phyloP scores from a whole-genome alignment of 176 grass and related monocot species.

The Zea luxurians region DNA sequence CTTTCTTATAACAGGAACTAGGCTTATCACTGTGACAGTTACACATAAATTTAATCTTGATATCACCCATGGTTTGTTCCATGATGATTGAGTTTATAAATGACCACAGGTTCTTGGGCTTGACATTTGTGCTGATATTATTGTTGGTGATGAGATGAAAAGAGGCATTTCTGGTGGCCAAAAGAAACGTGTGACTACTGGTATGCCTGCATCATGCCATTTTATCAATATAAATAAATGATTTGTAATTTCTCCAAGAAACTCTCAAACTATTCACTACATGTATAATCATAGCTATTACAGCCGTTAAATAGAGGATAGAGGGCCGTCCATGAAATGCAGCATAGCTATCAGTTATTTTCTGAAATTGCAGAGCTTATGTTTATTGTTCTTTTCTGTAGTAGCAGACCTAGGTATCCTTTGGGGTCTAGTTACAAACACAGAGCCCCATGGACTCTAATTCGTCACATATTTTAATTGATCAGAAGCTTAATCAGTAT shows the following conservation, averaged over 20 bases:
- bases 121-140: slow-evolving; percentile 67
- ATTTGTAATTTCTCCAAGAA: slow-evolving; percentile 12
- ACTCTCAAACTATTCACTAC: background rate
- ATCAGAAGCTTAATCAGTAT: background rate
- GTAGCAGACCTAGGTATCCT: background rate
- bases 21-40: background rate
- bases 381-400: slow-evolving; percentile 23
- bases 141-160: slow-evolving; percentile 67
- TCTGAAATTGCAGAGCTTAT: slow-evolving; percentile 2
- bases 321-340: background rate
- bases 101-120: slow-evolving; percentile 56
- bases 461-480: background rate
- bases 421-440: slow-evolving; percentile 6
- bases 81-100: slow-evolving; percentile 36
- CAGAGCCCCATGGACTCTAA: background rate
- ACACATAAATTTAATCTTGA: background rate
- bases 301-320: background rate
- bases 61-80: background rate
- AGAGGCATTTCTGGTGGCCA: slow-evolving; percentile 82
- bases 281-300: slow-evolving; percentile 3
- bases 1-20: background rate
- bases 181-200: slow-evolving; percentile 74
- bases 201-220: slow-evolving; percentile 38
- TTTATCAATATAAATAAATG: background rate
- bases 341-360: background rate